A percentile compares a stretch with the other conserved stretches of the same genome.
Evolutionary conservation across 2,329 filamentous ascomycete genomes (phyloP).

Genomic region (Aureobasidium leucospermi): DNA sequence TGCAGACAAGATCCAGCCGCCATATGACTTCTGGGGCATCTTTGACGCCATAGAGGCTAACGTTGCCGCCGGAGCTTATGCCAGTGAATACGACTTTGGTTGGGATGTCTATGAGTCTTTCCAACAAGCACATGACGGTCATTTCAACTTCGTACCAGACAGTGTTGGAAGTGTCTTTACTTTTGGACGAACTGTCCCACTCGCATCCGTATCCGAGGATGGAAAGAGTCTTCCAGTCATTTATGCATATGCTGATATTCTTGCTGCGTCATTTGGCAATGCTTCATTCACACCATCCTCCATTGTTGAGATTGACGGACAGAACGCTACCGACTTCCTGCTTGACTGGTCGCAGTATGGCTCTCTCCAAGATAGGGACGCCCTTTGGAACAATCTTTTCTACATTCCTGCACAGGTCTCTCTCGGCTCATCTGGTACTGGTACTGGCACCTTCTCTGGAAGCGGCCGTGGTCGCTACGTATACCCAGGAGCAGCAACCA

Average conservation of each 20-base stretch:
- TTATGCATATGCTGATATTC: constrained; percentile 45
- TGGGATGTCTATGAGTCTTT: constrained; percentile 48
- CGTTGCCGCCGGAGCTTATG: constrained; percentile 30
- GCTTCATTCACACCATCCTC: constrained; percentile 39
- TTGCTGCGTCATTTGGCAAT: constrained; percentile 34
- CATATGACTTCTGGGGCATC: constrained; percentile 35
- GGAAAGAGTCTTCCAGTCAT: constrained; percentile 52
- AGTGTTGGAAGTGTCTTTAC: constrained; percentile 45
- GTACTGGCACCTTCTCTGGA: constrained; percentile 39
- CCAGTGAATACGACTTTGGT: constrained; percentile 39
- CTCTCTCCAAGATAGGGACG: constrained; percentile 49
- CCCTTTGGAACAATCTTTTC: constrained; percentile 47
- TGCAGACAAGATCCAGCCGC: constrained; percentile 36
- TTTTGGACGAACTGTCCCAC: constrained; percentile 40
- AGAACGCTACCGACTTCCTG: constrained; percentile 45
- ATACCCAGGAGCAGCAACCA: constrained; percentile 38
- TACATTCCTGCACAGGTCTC: constrained; percentile 39
- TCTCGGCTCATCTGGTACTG: constrained; percentile 32
- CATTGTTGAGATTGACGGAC: constrained; percentile 50
- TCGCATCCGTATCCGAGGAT: constrained; percentile 56
- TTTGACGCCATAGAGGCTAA: constrained; percentile 34
- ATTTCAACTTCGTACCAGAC: constrained; percentile 52
- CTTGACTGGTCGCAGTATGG: constrained; percentile 42
- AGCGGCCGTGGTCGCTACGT: constrained; percentile 36
- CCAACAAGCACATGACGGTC: constrained; percentile 55